These are phyloP conservation scores for Aureobasidium musti DNA, from an alignment of 2,329 filamentous ascomycete genomes.

Conservation along the genomic window DNA sequence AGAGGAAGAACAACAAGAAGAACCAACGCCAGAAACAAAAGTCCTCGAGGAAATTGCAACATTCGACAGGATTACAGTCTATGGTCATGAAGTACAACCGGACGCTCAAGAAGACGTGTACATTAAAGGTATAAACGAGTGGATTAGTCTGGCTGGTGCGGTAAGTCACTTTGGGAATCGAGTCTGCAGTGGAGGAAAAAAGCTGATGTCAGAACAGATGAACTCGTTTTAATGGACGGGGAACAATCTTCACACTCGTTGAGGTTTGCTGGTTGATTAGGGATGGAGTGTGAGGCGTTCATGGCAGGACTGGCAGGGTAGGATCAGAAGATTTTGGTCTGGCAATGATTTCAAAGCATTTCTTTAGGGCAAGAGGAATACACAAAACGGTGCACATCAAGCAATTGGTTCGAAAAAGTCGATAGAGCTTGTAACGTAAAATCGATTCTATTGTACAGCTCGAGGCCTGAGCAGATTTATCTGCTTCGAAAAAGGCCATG, in stretches of 20 bases:
- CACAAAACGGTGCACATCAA: neutral
- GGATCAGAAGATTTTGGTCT: neutral
- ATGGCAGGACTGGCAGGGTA: neutral
- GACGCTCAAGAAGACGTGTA: conserved; percentile 67
- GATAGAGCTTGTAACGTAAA: conserved; percentile 8
- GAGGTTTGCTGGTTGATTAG: too few relatives aligned
- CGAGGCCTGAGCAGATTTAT: neutral
- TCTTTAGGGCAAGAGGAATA: neutral
- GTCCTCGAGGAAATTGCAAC: conserved; percentile 63
- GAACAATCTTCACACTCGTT: too few relatives aligned
- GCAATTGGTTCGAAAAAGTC: neutral
- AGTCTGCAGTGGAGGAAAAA: too few relatives aligned
- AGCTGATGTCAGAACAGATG: conserved; percentile 9
- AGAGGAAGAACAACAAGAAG: conserved; percentile 31
- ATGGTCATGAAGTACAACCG: conserved; percentile 73
- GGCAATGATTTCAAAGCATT: neutral
- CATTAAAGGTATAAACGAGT: conserved; percentile 74
- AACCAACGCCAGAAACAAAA: conserved; percentile 55
- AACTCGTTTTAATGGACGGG: neutral
- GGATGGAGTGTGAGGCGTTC: neutral
- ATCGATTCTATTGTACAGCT: conserved; percentile 24
- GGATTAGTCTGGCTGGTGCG: conserved; percentile 71
- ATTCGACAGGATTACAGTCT: conserved; percentile 78
- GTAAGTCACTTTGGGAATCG: conserved; percentile 48
- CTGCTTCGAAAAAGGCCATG: conserved; percentile 11